Base-by-base conservation (phyloP, 2,329 filamentous ascomycete species). In the Aspergillus sojae region DNA sequence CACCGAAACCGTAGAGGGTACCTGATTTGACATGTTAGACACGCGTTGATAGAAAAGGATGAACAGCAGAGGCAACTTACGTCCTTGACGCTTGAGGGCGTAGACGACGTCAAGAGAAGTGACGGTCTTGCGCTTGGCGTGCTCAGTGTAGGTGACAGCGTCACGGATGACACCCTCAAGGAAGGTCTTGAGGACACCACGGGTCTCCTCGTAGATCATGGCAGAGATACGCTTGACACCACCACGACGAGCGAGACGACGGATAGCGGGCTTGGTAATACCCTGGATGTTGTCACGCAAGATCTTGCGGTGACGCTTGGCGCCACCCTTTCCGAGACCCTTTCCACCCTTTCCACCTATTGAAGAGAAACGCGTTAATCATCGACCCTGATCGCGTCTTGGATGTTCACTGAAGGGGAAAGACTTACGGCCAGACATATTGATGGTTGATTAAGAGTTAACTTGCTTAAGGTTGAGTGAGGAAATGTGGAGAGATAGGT, bases 191-290 rank as follows among this genome's bases (percentile, higher is more conserved):
- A 93, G 86, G 75, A 92, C 90, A 86, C 89, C 89, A 78, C 90
- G 90, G 74, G 90, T 92, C 85, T 93, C 89, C 80, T 91, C 90
- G 85, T 92, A 92, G 84, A 92, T 92, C 90, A 91, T 96, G 81
- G 94, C 94, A 77, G 93, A 97, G 78, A 97, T 97, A 96, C 94
- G 94, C 92, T 97, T 97, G 88, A 97, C 94, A 94, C 94, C 94
- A 83, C 94, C 94, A 95, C 94, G 93, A 85, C 94, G 94, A 71
- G 94, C 94, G 81, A 97, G 93, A 96, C 94, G 94, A 78, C 94
- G 91, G 84, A 97, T 97, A 77, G 94, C 94, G 76, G 94, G 94
- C 91, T 97, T 97, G 79, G 94, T 97, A 80, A 97, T 97, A 85
- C 94, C 94, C 86, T 97, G 94, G 80, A 97, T 97, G 91, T 97